Evolutionary conservation across 148 eudicot species (phyloP).

Genomic region (Heliamphora exappendiculata): DNA sequence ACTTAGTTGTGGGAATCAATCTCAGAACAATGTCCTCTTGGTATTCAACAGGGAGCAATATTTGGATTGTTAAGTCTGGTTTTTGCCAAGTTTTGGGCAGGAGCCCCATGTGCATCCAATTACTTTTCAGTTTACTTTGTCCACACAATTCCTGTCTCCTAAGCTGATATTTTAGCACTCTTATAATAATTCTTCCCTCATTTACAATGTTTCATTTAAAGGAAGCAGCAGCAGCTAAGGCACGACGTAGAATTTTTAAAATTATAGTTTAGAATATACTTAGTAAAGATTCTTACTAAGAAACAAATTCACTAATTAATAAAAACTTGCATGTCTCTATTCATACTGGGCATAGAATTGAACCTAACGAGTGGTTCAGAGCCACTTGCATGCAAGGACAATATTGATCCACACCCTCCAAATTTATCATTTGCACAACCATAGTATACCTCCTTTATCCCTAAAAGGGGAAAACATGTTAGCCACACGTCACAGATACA

Average conservation of each 20-base stretch:
- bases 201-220: not conserved
- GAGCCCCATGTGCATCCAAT: not conserved
- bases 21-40: not conserved
- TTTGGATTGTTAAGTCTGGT: not conserved
- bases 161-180: not conserved
- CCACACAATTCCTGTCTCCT: not conserved
- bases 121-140: not conserved
- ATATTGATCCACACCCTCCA: slow-evolving; percentile 92
- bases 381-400: slow-evolving; percentile 52
- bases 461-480: slow-evolving; percentile 10
- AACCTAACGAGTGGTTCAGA: slow-evolving; percentile 27
- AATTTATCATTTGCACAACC: slow-evolving; percentile 90
- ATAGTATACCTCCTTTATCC: slow-evolving; percentile 71
- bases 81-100: not conserved
- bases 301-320: not conserved
- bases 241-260: not conserved
- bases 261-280: not conserved
- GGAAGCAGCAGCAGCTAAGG: not conserved
- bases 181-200: not conserved
- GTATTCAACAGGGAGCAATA: not conserved
- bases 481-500: not conserved
- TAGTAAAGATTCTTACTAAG: not conserved
- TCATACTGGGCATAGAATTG: not conserved
- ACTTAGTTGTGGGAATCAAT: not conserved
- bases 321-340: not conserved